Evolutionary conservation across 2,329 filamentous ascomycete genomes (phyloP).

Genomic region (Aspergillus pseudoglaucus): DNA sequence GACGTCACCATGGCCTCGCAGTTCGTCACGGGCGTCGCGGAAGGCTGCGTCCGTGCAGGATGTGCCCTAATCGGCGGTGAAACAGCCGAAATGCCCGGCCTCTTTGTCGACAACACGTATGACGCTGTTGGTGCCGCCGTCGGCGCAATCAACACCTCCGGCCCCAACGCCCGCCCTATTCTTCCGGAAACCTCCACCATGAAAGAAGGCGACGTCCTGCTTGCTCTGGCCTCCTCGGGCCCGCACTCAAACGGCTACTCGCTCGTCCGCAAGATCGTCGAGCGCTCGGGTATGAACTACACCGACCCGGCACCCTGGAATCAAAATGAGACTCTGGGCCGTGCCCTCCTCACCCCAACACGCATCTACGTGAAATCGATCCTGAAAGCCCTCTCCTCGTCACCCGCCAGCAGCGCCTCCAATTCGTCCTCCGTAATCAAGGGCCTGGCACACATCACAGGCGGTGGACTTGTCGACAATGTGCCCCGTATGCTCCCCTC

Average conservation of each 20-base stretch:
- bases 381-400: conserved; percentile 54
- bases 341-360: conserved; percentile 78
- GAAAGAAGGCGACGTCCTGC: conserved; percentile 72
- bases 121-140: conserved; percentile 88
- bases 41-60: conserved; percentile 75
- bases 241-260: conserved; percentile 97
- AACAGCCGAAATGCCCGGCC: conserved; percentile 96
- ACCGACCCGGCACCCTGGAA: conserved; percentile 72
- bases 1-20: conserved; percentile 68
- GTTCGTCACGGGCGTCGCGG: conserved; percentile 88
- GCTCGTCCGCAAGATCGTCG: conserved; percentile 83
- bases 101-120: conserved; percentile 84
- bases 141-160: conserved; percentile 61
- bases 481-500: conserved; percentile 86
- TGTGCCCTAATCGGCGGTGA: conserved; percentile 95
- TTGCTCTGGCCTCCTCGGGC: conserved; percentile 79
- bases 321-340: conserved; percentile 61
- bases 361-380: conserved; percentile 86
- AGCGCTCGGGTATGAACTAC: conserved; percentile 65
- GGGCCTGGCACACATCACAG: conserved; percentile 94
- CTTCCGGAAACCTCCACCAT: conserved; percentile 73
- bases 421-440: conserved; percentile 57
- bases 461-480: conserved; percentile 87
- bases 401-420: conserved; percentile 51
- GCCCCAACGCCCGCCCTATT: conserved; percentile 53